These are phyloP conservation scores for Pythium biforme DNA, from an alignment of 352 stramenopile species.

Conservation along the genomic window DNA sequence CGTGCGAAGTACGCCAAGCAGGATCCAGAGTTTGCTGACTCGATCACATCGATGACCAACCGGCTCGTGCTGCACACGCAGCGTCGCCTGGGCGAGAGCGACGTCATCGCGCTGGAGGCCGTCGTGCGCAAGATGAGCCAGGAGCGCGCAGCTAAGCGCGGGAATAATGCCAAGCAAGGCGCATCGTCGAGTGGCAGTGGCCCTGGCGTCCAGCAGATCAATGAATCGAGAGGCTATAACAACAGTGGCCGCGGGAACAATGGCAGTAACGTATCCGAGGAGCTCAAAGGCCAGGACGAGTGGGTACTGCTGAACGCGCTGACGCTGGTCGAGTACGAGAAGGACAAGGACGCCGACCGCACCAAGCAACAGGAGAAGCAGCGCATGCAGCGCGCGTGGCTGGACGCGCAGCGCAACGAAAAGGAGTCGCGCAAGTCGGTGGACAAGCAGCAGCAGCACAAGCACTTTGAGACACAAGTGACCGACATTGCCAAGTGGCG, in stretches of 20 bases:
- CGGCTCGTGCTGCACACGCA: conserved; percentile 54
- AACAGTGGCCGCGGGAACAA: background rate
- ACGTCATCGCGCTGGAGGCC: conserved; percentile 60
- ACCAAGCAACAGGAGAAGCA: conserved; percentile 47
- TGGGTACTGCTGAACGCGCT: conserved; percentile 76
- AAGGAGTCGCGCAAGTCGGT: conserved; percentile 34
- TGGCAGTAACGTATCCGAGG: conserved; percentile 8
- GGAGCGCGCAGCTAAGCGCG: conserved; percentile 35
- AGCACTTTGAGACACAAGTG: conserved; percentile 43
- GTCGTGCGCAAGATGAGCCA: conserved; percentile 66
- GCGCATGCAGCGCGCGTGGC: conserved; percentile 55
- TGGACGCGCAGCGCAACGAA: conserved; percentile 55
- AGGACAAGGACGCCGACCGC: conserved; percentile 48
- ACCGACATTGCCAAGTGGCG: conserved; percentile 51
- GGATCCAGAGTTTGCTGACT: conserved; percentile 49
- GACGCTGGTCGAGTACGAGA: conserved; percentile 71
- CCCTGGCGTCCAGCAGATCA: conserved; percentile 21
- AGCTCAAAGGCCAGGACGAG: conserved; percentile 54
- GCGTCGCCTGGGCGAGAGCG: conserved; percentile 49
- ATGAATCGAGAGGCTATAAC: conserved; percentile 2
- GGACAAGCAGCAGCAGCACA: conserved; percentile 37
- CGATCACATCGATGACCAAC: conserved; percentile 53
- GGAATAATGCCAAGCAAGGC: background rate
- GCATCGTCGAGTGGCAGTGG: conserved; percentile 1
- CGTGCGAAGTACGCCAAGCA: conserved; percentile 57